A percentile compares a stretch with the other conserved stretches of the same genome.
These are phyloP conservation scores for Phaeosphaeria sp. DNA, from an alignment of 2,329 filamentous ascomycete genomes.

Conservation along the genomic window DNA sequence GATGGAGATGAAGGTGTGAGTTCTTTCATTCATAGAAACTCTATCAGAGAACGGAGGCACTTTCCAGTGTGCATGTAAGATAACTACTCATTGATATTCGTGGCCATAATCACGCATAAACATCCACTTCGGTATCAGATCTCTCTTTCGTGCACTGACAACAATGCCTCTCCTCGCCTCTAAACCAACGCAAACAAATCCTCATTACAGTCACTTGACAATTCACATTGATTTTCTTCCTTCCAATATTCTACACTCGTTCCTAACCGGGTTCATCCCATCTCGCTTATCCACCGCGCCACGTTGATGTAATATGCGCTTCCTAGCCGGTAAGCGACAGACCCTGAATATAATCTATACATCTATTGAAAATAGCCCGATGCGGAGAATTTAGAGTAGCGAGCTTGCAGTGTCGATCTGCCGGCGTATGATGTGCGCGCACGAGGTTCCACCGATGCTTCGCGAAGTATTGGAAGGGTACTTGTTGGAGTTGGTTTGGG, in stretches of 20 bases:
- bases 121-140: neutral
- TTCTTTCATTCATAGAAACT: neutral
- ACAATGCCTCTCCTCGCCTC: neutral
- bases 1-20: neutral
- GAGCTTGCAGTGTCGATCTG: slow-evolving; percentile 9
- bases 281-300: neutral
- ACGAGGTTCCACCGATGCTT: neutral
- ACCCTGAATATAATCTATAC: slow-evolving; percentile 15
- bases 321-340: slow-evolving; percentile 5
- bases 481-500: neutral
- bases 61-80: neutral
- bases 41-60: neutral
- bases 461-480: neutral
- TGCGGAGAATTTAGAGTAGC: slow-evolving; percentile 7
- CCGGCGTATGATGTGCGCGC: slow-evolving; percentile 1
- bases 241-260: neutral
- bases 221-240: neutral
- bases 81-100: neutral
- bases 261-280: neutral
- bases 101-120: neutral
- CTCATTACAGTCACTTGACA: no score
- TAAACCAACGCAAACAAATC: no score
- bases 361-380: slow-evolving; percentile 19
- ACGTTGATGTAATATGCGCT: neutral
- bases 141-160: neutral